These are phyloP conservation scores for Exophiala mesophila DNA, from an alignment of 2,329 filamentous ascomycete species.

Conservation along the genomic window DNA sequence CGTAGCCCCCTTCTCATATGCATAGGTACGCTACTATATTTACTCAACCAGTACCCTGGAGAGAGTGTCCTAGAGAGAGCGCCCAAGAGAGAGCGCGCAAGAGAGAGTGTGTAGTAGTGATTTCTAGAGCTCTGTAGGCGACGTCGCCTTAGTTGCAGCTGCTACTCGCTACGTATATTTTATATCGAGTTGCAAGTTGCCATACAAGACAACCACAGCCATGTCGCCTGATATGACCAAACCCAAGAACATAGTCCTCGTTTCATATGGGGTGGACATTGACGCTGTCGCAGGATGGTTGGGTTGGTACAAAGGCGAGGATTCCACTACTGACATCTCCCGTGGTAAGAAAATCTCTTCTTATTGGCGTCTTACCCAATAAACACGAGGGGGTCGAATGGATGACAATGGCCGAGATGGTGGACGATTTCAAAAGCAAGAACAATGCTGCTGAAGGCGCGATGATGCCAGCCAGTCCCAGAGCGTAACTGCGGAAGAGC, in stretches of 20 bases:
- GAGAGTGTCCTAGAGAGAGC: too few species aligned
- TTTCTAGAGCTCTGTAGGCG: too few species aligned
- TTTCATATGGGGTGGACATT: conserved; percentile 65
- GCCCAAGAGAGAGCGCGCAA: too few species aligned
- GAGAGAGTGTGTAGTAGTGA: too few species aligned
- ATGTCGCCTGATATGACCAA: conserved; percentile 1
- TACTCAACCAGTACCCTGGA: too few species aligned
- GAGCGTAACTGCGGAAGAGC: conserved; percentile 4
- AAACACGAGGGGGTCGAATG: conserved; percentile 48
- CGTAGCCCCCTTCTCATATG: too few species aligned
- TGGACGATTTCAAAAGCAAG: conserved; percentile 65
- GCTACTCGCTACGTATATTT: too few species aligned
- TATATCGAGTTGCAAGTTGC: too few species aligned
- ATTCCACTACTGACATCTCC: conserved; percentile 66
- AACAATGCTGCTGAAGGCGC: conserved; percentile 55
- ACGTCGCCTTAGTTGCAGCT: too few species aligned
- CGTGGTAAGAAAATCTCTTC: conserved; percentile 45
- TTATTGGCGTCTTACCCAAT: conserved; percentile 37
- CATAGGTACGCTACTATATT: too few species aligned
- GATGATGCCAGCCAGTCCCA: conserved; percentile 51
- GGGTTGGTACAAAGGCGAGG: conserved; percentile 68
- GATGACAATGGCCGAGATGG: conserved; percentile 61
- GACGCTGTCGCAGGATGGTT: conserved; percentile 72
- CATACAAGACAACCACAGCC: too few species aligned
- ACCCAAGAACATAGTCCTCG: conserved; percentile 48